Evolutionary conservation across 1,284 basidiomycete genomes (phyloP).

Genomic region (Moesziomyces aphidis): DNA sequence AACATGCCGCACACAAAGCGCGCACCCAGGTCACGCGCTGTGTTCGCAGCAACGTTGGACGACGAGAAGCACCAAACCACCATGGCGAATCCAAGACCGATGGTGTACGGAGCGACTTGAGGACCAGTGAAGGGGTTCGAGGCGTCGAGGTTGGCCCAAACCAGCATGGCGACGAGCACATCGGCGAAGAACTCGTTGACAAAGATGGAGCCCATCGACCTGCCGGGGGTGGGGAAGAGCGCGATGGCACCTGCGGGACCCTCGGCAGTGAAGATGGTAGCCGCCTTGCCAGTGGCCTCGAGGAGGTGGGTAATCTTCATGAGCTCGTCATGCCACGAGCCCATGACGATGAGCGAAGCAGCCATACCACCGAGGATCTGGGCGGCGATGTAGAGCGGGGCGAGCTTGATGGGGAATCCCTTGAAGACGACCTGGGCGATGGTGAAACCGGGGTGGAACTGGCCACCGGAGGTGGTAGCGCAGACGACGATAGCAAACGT

Average conservation of each 20-base stretch:
- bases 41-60: slow-evolving; percentile 53
- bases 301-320: slow-evolving; percentile 40
- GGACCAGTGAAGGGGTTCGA: slow-evolving; percentile 56
- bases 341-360: slow-evolving; percentile 49
- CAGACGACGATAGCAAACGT: slow-evolving; percentile 54
- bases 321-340: slow-evolving; percentile 50
- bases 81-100: slow-evolving; percentile 53
- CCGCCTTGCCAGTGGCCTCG: slow-evolving; percentile 34
- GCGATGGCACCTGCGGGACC: slow-evolving; percentile 57
- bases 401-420: slow-evolving; percentile 55
- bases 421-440: slow-evolving; percentile 58
- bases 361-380: slow-evolving; percentile 55
- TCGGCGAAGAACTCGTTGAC: slow-evolving; percentile 58
- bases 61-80: slow-evolving; percentile 57
- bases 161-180: slow-evolving; percentile 51
- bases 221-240: slow-evolving; percentile 53
- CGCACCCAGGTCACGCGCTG: slow-evolving; percentile 54
- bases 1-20: slow-evolving; percentile 54
- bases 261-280: slow-evolving; percentile 46
- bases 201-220: slow-evolving; percentile 48
- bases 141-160: slow-evolving; percentile 57
- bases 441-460: slow-evolving; percentile 56
- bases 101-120: slow-evolving; percentile 52
- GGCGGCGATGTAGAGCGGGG: slow-evolving; percentile 52
- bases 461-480: slow-evolving; percentile 53